These are phyloP conservation scores for Bipolaris oryzae DNA, from an alignment of 2,329 filamentous ascomycete species.

Conservation along the genomic window DNA sequence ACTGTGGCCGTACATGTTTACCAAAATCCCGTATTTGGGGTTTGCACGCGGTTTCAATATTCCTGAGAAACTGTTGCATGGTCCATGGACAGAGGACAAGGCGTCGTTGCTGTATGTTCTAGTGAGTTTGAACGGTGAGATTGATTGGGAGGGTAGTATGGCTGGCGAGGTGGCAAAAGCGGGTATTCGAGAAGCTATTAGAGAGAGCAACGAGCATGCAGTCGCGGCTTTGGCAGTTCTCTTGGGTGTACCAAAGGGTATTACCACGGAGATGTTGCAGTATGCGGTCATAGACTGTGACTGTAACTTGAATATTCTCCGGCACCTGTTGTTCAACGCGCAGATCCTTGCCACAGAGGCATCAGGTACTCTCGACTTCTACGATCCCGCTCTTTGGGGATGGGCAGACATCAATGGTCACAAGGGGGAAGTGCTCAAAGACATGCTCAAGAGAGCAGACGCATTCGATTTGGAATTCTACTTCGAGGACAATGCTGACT, in stretches of 20 bases:
- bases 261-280: slow-evolving; percentile 37
- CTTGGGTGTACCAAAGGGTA: slow-evolving; percentile 36
- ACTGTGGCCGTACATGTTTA: slow-evolving; percentile 41
- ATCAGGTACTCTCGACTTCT: slow-evolving; percentile 36
- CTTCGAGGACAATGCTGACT: slow-evolving; percentile 36
- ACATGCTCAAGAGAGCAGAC: slow-evolving; percentile 40
- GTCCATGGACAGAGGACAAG: slow-evolving; percentile 42
- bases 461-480: slow-evolving; percentile 45
- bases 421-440: slow-evolving; percentile 36
- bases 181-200: slow-evolving; percentile 39
- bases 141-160: slow-evolving; percentile 44
- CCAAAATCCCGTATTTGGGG: slow-evolving; percentile 37
- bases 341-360: slow-evolving; percentile 34
- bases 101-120: slow-evolving; percentile 42
- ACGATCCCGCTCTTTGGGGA: slow-evolving; percentile 42
- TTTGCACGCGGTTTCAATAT: slow-evolving; percentile 42
- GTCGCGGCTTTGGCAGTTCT: slow-evolving; percentile 44
- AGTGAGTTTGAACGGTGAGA: slow-evolving; percentile 41
- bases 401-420: slow-evolving; percentile 41
- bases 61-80: slow-evolving; percentile 46
- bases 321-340: slow-evolving; percentile 45
- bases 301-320: slow-evolving; percentile 36
- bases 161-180: slow-evolving; percentile 43
- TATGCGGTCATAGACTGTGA: slow-evolving; percentile 40
- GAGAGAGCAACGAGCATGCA: slow-evolving; percentile 35